A percentile compares a stretch with the other conserved stretches of the same genome.
phyloP scores from a whole-genome alignment of 2,329 filamentous ascomycete species.

The Microdochium bolleyi region DNA sequence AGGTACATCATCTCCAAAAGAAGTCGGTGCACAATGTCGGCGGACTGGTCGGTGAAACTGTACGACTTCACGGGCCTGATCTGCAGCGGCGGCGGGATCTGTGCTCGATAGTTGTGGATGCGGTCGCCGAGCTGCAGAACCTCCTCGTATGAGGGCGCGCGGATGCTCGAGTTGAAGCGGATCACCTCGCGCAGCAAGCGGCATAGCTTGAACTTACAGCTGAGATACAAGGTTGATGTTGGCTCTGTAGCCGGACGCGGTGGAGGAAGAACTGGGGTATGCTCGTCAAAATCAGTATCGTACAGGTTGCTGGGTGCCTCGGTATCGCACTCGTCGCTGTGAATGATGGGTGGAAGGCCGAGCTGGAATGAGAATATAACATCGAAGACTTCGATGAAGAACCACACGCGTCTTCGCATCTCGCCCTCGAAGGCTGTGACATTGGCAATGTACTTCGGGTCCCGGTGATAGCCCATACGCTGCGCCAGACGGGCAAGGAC shows the following conservation, averaged over 20 bases:
- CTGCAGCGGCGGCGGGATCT: conserved; percentile 30
- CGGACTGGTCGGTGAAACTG: conserved; percentile 32
- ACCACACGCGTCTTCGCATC: conserved; percentile 41
- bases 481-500: conserved; percentile 40
- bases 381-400: conserved; percentile 38
- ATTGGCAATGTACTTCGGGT: conserved; percentile 30
- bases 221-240: conserved; percentile 33
- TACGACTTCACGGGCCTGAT: conserved; percentile 32
- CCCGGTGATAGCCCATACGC: conserved; percentile 43
- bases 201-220: conserved; percentile 33
- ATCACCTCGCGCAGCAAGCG: conserved; percentile 34
- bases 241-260: conserved; percentile 32
- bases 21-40: conserved; percentile 38
- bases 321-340: conserved; percentile 37
- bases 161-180: conserved; percentile 28
- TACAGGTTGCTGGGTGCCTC: conserved; percentile 35
- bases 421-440: conserved; percentile 41
- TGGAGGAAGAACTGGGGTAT: conserved; percentile 29
- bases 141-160: conserved; percentile 24
- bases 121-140: conserved; percentile 30
- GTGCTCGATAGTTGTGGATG: conserved; percentile 25
- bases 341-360: conserved; percentile 42
- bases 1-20: conserved; percentile 40
- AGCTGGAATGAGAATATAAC: conserved; percentile 41
- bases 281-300: conserved; percentile 45